These are phyloP conservation scores for Scleromitrula shiraiana DNA, from an alignment of 2,329 filamentous ascomycete genomes.

Conservation along the genomic window DNA sequence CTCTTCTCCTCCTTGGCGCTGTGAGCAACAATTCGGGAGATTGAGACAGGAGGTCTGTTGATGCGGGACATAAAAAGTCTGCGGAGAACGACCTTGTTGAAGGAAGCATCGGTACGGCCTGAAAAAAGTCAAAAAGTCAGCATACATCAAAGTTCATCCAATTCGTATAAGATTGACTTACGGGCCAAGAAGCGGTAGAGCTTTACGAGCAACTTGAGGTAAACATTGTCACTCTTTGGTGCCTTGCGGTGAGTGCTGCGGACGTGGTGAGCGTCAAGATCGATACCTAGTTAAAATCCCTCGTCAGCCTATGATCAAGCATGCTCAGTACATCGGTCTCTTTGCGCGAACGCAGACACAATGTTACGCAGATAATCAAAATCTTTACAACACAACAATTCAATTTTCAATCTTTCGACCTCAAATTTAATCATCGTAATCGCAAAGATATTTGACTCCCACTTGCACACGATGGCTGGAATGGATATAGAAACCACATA, in stretches of 20 bases:
- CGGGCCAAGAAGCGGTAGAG: slow-evolving; percentile 94
- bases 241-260: slow-evolving; percentile 77
- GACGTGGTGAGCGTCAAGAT: slow-evolving; percentile 63
- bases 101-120: slow-evolving; percentile 93
- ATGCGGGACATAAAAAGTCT: slow-evolving; percentile 98
- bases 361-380: slow-evolving; percentile 28
- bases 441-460: slow-evolving; percentile 22
- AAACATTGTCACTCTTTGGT: slow-evolving; percentile 97
- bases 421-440: neutral
- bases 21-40: slow-evolving; percentile 79
- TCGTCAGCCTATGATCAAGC: slow-evolving; percentile 57
- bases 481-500: slow-evolving; percentile 30
- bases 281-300: slow-evolving; percentile 54
- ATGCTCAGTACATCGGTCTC: slow-evolving; percentile 48
- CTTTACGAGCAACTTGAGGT: slow-evolving; percentile 96
- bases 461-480: slow-evolving; percentile 32
- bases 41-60: slow-evolving; percentile 91
- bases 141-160: neutral
- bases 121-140: slow-evolving; percentile 10
- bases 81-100: slow-evolving; percentile 98
- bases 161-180: slow-evolving; percentile 43
- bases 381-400: slow-evolving; percentile 14
- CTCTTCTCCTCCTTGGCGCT: slow-evolving; percentile 61
- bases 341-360: slow-evolving; percentile 18
- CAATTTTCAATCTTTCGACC: slow-evolving; percentile 15